These are phyloP conservation scores for Fusarium papillatum DNA, from an alignment of 2,329 filamentous ascomycete genomes.

Conservation along the genomic window DNA sequence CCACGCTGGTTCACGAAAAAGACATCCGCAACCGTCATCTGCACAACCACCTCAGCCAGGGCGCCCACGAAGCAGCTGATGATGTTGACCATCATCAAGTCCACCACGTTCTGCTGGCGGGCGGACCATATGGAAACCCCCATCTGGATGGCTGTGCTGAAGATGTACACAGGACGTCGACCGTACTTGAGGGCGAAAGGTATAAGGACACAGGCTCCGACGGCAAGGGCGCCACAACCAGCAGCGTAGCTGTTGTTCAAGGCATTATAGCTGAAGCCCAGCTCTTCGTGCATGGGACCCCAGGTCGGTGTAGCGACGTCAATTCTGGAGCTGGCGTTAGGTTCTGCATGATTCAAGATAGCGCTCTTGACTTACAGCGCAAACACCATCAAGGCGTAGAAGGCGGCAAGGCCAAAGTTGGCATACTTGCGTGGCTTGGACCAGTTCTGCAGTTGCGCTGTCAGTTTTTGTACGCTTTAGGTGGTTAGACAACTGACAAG, in stretches of 20 bases:
- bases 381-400: conserved; percentile 76
- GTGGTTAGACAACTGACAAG: not conserved
- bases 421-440: conserved; percentile 20
- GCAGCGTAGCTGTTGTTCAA: conserved; percentile 13
- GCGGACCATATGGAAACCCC: conserved; percentile 56
- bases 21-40: conserved; percentile 53
- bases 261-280: conserved; percentile 3
- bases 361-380: conserved; percentile 71
- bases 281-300: conserved; percentile 9
- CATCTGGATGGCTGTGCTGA: conserved; percentile 55
- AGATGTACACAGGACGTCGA: conserved; percentile 38
- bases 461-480: not conserved
- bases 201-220: conserved; percentile 39
- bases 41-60: conserved; percentile 54
- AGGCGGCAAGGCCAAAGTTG: conserved; percentile 65
- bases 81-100: conserved; percentile 58
- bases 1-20: conserved; percentile 52
- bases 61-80: conserved; percentile 52
- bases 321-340: not conserved
- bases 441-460: conserved; percentile 1
- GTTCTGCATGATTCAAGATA: too few relatives aligned
- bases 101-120: conserved; percentile 53
- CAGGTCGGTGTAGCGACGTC: not conserved
- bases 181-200: conserved; percentile 42
- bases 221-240: conserved; percentile 31